Evolutionary conservation across 257 asterid genomes (phyloP).

Genomic region (Petunia secreta): DNA sequence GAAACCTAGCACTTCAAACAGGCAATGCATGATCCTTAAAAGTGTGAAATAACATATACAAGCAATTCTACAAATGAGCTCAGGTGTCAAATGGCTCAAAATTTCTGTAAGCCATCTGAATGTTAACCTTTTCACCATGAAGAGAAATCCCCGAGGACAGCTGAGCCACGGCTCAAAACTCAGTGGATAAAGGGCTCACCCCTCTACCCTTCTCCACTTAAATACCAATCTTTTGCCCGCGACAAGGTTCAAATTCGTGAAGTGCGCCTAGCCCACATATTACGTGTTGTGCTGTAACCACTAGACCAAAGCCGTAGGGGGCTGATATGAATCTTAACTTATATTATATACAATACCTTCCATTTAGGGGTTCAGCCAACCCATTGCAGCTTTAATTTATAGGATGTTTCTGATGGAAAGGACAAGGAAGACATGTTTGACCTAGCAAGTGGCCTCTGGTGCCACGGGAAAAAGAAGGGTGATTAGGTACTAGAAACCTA

Average conservation of each 20-base stretch:
- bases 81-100: constrained; percentile 2
- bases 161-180: neutral
- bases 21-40: neutral
- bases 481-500: constrained; percentile 5
- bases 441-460: neutral
- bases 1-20: constrained; percentile 2
- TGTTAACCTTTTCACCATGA: neutral
- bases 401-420: constrained; percentile 6
- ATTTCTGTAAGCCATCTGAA: neutral
- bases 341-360: neutral
- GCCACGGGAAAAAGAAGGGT: neutral
- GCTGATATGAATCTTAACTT: neutral
- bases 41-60: neutral
- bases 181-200: neutral
- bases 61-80: neutral
- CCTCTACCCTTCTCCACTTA: neutral
- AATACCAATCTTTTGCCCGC: neutral
- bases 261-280: neutral
- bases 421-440: constrained; percentile 5
- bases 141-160: neutral
- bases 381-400: neutral
- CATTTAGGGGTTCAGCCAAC: neutral
- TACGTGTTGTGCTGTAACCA: neutral
- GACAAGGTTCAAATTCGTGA: neutral
- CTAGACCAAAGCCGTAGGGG: neutral